Evolutionary conservation across 305 asterid species (phyloP).

Genomic region (Stenogyne calaminthoides): DNA sequence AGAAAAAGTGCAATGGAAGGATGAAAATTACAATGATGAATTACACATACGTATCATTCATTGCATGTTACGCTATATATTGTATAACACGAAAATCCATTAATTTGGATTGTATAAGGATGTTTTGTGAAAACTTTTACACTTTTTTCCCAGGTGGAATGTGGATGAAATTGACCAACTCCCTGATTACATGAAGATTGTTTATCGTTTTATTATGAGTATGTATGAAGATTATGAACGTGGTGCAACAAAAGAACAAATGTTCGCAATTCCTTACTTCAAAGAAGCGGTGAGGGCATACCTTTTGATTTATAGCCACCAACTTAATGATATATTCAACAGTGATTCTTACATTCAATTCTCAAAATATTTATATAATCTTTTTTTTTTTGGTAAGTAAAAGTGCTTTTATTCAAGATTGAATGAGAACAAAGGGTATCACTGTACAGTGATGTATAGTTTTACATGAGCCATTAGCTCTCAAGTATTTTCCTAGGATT

Average conservation of each 20-base stretch:
- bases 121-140: background rate
- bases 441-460: too few relatives aligned
- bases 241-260: background rate
- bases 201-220: background rate
- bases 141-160: background rate
- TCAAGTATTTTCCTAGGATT: too few relatives aligned
- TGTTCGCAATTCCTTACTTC: background rate
- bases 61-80: too few relatives aligned
- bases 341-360: background rate
- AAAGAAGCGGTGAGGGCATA: background rate
- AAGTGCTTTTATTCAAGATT: too few relatives aligned
- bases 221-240: background rate
- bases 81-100: too few relatives aligned
- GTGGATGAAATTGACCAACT: background rate
- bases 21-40: too few relatives aligned
- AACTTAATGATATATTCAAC: background rate
- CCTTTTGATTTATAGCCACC: background rate
- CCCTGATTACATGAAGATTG: conserved; percentile 5
- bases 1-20: too few relatives aligned
- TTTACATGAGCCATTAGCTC: too few relatives aligned
- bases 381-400: too few relatives aligned
- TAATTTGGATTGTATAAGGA: background rate
- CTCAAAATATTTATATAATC: too few relatives aligned
- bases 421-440: too few relatives aligned
- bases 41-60: too few relatives aligned